These are phyloP conservation scores for Ceratobasidium sp. DNA, from an alignment of 1,284 basidiomycete genomes.

Conservation along the genomic window DNA sequence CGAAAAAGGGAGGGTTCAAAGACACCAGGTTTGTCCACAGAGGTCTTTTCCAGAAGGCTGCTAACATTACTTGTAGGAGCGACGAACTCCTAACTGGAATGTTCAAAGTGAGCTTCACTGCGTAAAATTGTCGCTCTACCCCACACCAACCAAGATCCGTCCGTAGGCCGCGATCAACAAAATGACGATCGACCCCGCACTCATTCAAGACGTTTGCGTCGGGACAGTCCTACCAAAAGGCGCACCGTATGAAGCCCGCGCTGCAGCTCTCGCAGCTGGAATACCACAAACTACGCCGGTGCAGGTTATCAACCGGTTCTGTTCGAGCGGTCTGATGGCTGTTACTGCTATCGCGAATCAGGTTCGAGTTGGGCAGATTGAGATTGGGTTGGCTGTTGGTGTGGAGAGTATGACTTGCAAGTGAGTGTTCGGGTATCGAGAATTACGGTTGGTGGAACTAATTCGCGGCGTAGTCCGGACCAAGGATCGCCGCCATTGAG, in stretches of 20 bases:
- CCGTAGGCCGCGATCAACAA: constrained; percentile 68
- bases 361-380: constrained; percentile 71
- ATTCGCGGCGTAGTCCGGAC: constrained; percentile 65
- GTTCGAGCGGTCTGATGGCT: constrained; percentile 87
- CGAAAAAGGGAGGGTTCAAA: constrained; percentile 83
- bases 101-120: constrained; percentile 65
- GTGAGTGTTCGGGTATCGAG: constrained; percentile 57
- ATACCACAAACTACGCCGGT: constrained; percentile 81
- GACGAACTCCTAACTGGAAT: constrained; percentile 82
- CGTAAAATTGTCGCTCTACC: not conserved
- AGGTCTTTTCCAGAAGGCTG: not conserved
- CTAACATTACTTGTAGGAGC: constrained; percentile 58
- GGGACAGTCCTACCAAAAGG: constrained; percentile 71
- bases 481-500: constrained; percentile 56
- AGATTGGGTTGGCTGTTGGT: constrained; percentile 82
- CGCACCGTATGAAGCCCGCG: constrained; percentile 74
- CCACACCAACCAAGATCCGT: constrained; percentile 3
- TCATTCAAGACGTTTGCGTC: constrained; percentile 82
- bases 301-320: constrained; percentile 81
- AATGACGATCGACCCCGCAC: constrained; percentile 71
- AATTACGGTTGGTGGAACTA: too few species aligned
- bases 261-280: constrained; percentile 83
- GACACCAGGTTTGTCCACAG: constrained; percentile 58
- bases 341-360: constrained; percentile 82
- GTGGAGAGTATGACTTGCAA: constrained; percentile 87